Percentiles rank a stretch among this genome's conserved stretches.
Evolutionary conservation across 768 basidiomycete genomes (phyloP).

Genomic region (Dacryopinax primogenitus): DNA sequence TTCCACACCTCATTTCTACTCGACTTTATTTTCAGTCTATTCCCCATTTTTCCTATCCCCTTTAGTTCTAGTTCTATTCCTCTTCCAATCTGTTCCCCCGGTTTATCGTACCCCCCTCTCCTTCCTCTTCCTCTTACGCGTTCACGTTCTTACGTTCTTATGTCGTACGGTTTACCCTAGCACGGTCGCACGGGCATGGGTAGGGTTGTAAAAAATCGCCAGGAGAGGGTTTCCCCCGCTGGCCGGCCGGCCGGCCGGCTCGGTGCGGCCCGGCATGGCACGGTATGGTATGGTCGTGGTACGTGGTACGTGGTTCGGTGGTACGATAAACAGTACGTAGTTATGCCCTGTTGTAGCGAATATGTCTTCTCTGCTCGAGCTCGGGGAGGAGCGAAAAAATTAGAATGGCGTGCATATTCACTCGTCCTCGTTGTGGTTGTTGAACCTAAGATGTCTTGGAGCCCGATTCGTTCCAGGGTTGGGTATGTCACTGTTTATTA

Average conservation of each 20-base stretch:
- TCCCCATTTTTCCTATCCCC: background rate
- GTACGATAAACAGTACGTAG: too few relatives aligned
- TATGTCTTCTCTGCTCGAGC: background rate
- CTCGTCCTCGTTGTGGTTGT: too few relatives aligned
- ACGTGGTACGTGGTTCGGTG: background rate
- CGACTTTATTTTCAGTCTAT: background rate
- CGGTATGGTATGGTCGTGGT: background rate
- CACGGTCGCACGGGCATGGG: too few relatives aligned
- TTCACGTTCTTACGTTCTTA: background rate
- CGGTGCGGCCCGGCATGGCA: background rate
- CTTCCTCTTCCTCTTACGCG: background rate
- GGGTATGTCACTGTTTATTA: too few relatives aligned
- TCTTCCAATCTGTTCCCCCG: too few relatives aligned
- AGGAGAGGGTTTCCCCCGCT: too few relatives aligned
- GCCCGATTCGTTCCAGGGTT: too few relatives aligned
- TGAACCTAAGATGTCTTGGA: too few relatives aligned
- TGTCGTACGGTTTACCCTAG: too few relatives aligned
- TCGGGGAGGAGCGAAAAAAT: background rate
- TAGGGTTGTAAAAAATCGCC: too few relatives aligned
- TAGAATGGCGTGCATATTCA: too few relatives aligned
- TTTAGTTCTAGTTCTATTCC: background rate
- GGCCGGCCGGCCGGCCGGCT: too few relatives aligned
- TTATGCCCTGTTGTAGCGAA: slow-evolving; percentile 9
- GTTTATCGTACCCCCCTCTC: background rate
- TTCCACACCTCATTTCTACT: background rate